Base-by-base conservation (phyloP, 306 rosid genomes). In the Cucurbita moschata region DNA sequence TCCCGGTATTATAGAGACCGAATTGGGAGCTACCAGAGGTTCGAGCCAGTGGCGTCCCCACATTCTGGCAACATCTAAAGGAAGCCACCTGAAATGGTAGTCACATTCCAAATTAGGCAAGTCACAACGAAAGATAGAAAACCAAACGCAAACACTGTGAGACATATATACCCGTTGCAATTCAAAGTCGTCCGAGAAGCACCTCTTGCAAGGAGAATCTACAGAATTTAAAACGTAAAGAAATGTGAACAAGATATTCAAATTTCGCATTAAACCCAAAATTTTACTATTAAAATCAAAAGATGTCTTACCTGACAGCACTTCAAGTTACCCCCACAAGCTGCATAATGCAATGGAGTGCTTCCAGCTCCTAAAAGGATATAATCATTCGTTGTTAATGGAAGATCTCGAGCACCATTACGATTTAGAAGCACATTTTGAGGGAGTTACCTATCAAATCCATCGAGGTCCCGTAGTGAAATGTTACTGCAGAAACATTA, bases 1-100 rank as follows among this genome's bases (percentile, higher is more conserved):
- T 6, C 81, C 38, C 0, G 96, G 86, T 82, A 89, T 63, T 68
- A 56, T 44, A 6, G 83, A 80, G 69, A 86, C 89, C 18, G 97
- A 89, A 85, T 82, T 89, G 50, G 97, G 92, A 66, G 86, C 71
- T 75, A 91, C 78, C 66, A 89, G 42, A 10, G 96, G 90, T 79
- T 95, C 99, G 63, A 95, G 99, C 97, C 97, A 88, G 80, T 84
- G 92, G 55, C 96, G 96, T 44, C 96, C 96, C 97, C 99, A 95
- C 96, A 89, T 91, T 85, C 88, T 87, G 67, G 99, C 99, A 81
- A 95, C 89, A 68, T 91, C 99, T 76, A 87, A 81, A 62, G 99
- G 96, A 86, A 95, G 96, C 97, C 97, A 88, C 85, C 99, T 95
- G 81, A 54, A 59, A 77, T 53, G 65, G 78, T 54, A 58, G 69